These are phyloP conservation scores for Trypanosoma avium DNA, from an alignment of 208 protist genomes.

Conservation along the genomic window DNA sequence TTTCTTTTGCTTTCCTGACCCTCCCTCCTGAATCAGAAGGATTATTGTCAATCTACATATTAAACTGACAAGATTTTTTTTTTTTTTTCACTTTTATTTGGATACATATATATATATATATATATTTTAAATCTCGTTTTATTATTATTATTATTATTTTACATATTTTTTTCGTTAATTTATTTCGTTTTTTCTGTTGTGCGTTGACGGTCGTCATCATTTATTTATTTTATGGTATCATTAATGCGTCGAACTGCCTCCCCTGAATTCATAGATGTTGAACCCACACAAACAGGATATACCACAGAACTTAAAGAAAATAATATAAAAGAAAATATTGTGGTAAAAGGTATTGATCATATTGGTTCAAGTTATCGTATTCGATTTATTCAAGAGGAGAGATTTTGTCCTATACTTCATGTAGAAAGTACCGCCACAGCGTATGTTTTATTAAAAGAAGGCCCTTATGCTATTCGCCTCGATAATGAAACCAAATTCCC, in stretches of 20 bases:
- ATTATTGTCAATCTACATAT: too few relatives aligned
- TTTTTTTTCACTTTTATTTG: slow-evolving; percentile 13
- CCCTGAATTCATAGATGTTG: too few relatives aligned
- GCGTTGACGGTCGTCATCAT: neutral
- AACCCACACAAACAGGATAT: too few relatives aligned
- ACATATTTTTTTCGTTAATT: too few relatives aligned
- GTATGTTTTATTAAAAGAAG: slow-evolving; percentile 8
- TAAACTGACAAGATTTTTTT: slow-evolving; percentile 14
- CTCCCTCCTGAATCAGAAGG: too few relatives aligned
- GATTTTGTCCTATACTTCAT: neutral
- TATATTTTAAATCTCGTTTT: too few relatives aligned
- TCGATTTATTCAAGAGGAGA: slow-evolving; percentile 19
- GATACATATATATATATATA: too few relatives aligned
- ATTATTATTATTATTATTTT: slow-evolving; percentile 9
- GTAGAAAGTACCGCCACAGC: neutral
- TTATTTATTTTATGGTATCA: too few relatives aligned
- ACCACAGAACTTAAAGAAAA: too few relatives aligned
- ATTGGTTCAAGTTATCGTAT: neutral
- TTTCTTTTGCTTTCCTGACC: too few relatives aligned
- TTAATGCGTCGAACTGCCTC: too few relatives aligned
- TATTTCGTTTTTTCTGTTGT: slow-evolving; percentile 2
- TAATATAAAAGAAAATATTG: neutral
- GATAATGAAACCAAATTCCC: neutral
- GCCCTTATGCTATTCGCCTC: slow-evolving; percentile 15
- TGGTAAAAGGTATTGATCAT: neutral